Base-by-base conservation (phyloP, 2,329 filamentous ascomycete genomes). In the Curvularia lunata region DNA sequence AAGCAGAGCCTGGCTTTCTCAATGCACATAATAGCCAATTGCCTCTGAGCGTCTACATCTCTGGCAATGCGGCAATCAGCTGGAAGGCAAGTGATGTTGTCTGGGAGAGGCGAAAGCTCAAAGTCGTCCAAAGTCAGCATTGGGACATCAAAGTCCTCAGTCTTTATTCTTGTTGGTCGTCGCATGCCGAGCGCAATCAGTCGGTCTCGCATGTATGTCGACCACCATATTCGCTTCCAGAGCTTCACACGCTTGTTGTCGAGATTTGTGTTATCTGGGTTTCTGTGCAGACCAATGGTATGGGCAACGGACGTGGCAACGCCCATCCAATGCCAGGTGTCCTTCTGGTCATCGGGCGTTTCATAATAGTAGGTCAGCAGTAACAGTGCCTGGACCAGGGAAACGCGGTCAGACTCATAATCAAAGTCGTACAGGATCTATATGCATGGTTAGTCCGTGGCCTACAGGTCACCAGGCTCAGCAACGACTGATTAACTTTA, bases 321-420 rank as follows among this genome's bases (percentile, higher is more conserved):
- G 18, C 94, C 94, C 91, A 97, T 96, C 94, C 93, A 97, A 74
- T 97, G 93, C 91, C 94, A 97, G 45, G 93, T 97, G 75, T 97
- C 94, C 77, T 97, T 97, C 74, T 97, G 92, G 75, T 97, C 94
- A 77, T 97, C 92, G 0, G 93, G 93, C 12, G 92, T 96, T 78
- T 97, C 93, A 75, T 97, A 97, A 90, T 94, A 98, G 76, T 96
- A 97, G 3, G 93, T 97, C 90, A 97, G 93, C 58, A 97, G 84
- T 23, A 97, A 83, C 21, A 97, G 83, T 4, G 91, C 89, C 77
- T 97, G 94, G 16, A 97, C 92, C 23, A 97, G 84, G 19, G 92
- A 87, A 56, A 97, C 88, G 50, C 93, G 90, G 75, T 97, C 93
- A 43, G 88, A 86, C 77, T 98, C 94, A 76, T 96, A 96, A 76